These are phyloP conservation scores for Pseudogymnoascus sp. DNA, from an alignment of 2,329 filamentous ascomycete species.

Conservation along the genomic window DNA sequence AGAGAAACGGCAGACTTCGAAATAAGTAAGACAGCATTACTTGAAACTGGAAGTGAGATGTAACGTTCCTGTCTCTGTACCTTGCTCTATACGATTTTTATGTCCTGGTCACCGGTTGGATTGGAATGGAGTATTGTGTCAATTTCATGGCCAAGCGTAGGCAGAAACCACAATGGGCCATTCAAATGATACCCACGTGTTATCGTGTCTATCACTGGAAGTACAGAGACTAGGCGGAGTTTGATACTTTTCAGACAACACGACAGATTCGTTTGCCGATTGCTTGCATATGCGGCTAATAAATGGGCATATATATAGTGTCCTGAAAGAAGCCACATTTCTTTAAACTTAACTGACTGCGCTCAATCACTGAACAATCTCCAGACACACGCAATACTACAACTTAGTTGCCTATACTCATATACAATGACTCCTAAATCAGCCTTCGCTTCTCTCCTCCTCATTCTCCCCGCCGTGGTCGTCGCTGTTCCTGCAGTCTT, in stretches of 20 bases:
- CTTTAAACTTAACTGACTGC: neutral
- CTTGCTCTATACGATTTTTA: neutral
- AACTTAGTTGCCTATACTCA: neutral
- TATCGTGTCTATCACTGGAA: neutral
- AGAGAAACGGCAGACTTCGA: neutral
- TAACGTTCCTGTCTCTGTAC: neutral
- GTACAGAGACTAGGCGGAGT: neutral
- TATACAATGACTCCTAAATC: neutral
- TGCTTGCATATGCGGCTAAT: neutral
- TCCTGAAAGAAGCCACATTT: neutral
- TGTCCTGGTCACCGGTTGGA: neutral
- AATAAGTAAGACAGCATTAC: too few species aligned
- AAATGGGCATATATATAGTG: conserved; percentile 5
- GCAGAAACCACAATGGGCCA: neutral
- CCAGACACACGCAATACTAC: neutral
- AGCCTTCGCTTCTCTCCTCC: neutral
- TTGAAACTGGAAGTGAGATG: neutral
- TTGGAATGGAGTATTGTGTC: neutral
- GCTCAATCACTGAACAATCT: neutral
- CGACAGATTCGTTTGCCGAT: neutral
- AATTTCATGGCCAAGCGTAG: neutral
- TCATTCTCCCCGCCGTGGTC: neutral
- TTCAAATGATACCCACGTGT: neutral
- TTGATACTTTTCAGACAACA: neutral
- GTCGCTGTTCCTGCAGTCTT: neutral